Evolutionary conservation across 2,329 filamentous ascomycete species (phyloP).

Genomic region (Tolypocladium inflatum): DNA sequence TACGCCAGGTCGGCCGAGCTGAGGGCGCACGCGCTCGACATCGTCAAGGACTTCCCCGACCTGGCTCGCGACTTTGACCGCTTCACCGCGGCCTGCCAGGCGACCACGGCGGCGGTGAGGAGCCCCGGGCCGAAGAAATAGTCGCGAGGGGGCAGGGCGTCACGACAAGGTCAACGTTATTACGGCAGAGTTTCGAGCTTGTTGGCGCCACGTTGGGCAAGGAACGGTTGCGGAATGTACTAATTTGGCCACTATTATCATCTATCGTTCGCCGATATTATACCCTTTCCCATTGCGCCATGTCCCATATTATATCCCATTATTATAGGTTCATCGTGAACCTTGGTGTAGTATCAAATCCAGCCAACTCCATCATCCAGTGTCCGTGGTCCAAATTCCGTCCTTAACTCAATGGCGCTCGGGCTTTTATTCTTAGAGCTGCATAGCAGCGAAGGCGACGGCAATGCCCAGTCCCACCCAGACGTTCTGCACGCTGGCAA

Average conservation of each 20-base stretch:
- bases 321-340: background rate
- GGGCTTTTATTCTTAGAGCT: background rate
- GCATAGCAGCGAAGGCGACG: conserved; percentile 4
- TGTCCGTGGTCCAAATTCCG: background rate
- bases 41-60: conserved; percentile 16
- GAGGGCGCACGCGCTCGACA: conserved; percentile 10
- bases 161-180: background rate
- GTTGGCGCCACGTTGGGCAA: no score
- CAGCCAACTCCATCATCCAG: background rate
- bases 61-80: conserved; percentile 17
- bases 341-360: background rate
- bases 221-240: background rate
- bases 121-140: background rate
- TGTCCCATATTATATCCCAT: background rate
- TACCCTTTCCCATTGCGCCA: background rate
- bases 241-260: background rate
- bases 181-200: background rate
- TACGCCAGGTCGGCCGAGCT: conserved; percentile 10
- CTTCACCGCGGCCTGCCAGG: conserved; percentile 9
- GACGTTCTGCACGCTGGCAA: conserved; percentile 2
- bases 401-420: no score
- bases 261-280: background rate
- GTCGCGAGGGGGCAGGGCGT: background rate
- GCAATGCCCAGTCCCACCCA: conserved; percentile 6
- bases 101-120: conserved; percentile 2